phyloP scores from a whole-genome alignment of 257 asterid genomes.

The Primulina huaijiensis region DNA sequence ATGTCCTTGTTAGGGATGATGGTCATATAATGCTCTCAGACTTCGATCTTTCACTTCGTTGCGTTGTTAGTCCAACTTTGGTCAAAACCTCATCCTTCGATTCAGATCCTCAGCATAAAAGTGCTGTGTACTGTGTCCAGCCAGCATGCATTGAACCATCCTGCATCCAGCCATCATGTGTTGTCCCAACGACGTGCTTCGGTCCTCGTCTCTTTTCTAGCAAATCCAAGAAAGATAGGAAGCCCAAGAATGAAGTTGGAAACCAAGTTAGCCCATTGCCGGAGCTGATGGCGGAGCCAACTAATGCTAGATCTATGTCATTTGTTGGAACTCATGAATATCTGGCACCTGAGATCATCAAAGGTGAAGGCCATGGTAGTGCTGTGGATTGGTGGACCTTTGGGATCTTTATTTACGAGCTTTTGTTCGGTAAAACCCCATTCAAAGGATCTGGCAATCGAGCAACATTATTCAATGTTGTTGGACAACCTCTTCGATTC shows the following conservation, averaged over 20 bases:
- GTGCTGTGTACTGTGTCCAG: slow-evolving; percentile 38
- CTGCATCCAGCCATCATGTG: slow-evolving; percentile 53
- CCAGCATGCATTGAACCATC: slow-evolving; percentile 52
- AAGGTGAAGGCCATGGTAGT: slow-evolving; percentile 73
- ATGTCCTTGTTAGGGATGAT: slow-evolving; percentile 60
- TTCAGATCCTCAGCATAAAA: slow-evolving; percentile 33
- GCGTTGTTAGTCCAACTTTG: slow-evolving; percentile 57
- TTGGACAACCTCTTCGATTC: slow-evolving; percentile 56
- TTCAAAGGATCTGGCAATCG: slow-evolving; percentile 58
- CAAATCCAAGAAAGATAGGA: slow-evolving; percentile 48
- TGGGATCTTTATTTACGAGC: slow-evolving; percentile 55
- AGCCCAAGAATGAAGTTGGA: slow-evolving; percentile 40
- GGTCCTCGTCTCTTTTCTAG: slow-evolving; percentile 44
- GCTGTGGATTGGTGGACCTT: slow-evolving; percentile 74
- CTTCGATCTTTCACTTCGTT: slow-evolving; percentile 61
- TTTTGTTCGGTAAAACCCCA: slow-evolving; percentile 55
- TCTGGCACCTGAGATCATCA: slow-evolving; percentile 54
- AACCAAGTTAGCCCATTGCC: slow-evolving; percentile 51
- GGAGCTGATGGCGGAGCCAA: slow-evolving; percentile 64
- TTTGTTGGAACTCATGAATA: slow-evolving; percentile 63
- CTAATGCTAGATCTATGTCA: slow-evolving; percentile 60
- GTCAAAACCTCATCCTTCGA: slow-evolving; percentile 39
- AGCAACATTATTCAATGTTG: slow-evolving; percentile 59
- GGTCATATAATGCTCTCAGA: slow-evolving; percentile 72
- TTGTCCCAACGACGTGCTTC: slow-evolving; percentile 47